A percentile compares a stretch with the other conserved stretches of the same genome.
phyloP scores from a whole-genome alignment of 805 yeast genomes.

The Candida broadrunensis region DNA sequence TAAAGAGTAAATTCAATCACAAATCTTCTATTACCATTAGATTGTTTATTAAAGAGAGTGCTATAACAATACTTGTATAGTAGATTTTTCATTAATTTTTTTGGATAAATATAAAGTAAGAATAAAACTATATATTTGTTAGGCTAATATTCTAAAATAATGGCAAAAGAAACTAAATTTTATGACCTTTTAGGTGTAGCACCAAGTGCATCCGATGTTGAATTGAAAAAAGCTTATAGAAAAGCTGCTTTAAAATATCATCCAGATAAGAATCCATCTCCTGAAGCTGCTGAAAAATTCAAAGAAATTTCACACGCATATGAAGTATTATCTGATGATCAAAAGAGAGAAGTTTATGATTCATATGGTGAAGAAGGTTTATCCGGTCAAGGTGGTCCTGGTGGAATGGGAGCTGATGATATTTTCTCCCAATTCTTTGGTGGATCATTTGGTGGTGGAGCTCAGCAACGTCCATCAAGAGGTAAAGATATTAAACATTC shows the following conservation, averaged over 20 bases:
- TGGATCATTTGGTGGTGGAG: conserved; percentile 56
- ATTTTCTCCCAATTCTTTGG: conserved; percentile 80
- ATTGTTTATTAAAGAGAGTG: too few relatives aligned
- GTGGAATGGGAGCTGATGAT: conserved; percentile 65
- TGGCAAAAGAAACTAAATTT: conserved; percentile 80
- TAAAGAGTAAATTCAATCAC: too few relatives aligned
- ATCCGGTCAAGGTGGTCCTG: conserved; percentile 61
- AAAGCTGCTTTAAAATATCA: conserved; percentile 76
- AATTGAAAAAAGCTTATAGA: conserved; percentile 81
- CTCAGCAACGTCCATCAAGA: conserved; percentile 79
- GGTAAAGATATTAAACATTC: conserved; percentile 92
- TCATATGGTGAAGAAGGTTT: conserved; percentile 92
- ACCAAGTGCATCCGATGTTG: conserved; percentile 63
- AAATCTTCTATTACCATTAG: too few relatives aligned
- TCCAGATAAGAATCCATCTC: conserved; percentile 80
- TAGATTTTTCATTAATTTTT: too few relatives aligned
- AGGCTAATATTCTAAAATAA: too few relatives aligned
- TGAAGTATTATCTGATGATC: conserved; percentile 81
- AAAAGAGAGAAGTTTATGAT: conserved; percentile 88
- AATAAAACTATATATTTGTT: too few relatives aligned
- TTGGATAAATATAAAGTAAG: too few relatives aligned
- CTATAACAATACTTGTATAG: too few relatives aligned
- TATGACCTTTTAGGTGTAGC: conserved; percentile 74
- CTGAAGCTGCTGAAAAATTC: conserved; percentile 94
- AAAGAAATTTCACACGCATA: conserved; percentile 86